Evolutionary conservation across 2,329 filamentous ascomycete genomes (phyloP).

Genomic region (Neofusicoccum laricinum): DNA sequence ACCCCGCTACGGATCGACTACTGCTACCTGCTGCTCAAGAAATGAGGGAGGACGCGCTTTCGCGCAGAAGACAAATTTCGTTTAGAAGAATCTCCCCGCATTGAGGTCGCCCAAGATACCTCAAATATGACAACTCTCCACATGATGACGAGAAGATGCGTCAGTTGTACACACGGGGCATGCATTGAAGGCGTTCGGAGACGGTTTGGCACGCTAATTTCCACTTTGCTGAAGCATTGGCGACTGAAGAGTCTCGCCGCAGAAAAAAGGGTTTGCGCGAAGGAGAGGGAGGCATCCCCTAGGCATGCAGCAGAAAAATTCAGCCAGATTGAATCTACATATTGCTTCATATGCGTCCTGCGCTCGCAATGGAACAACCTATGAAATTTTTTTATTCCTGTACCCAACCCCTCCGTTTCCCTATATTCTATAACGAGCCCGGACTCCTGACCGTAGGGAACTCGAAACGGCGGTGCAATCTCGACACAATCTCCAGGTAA

Average conservation of each 20-base stretch:
- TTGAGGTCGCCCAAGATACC: background rate
- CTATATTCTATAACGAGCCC: conserved; percentile 28
- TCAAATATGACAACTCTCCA: background rate
- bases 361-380: conserved; percentile 17
- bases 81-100: background rate
- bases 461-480: conserved; percentile 74
- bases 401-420: conserved; percentile 20
- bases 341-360: conserved; percentile 25
- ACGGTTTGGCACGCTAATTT: background rate
- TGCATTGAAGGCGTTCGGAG: conserved; percentile 16
- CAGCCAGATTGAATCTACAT: background rate
- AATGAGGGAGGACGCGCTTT: conserved; percentile 50
- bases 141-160: background rate
- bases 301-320: conserved; percentile 9
- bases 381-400: conserved; percentile 21
- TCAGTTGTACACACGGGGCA: background rate
- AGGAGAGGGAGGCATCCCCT: background rate
- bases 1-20: conserved; percentile 89
- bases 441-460: conserved; percentile 56
- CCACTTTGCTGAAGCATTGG: conserved; percentile 1
- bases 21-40: conserved; percentile 91
- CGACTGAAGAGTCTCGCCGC: background rate
- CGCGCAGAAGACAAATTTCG: background rate
- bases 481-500: conserved; percentile 70
- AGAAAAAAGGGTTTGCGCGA: background rate